Evolutionary conservation across 2,329 filamentous ascomycete genomes (phyloP).

Genomic region (Colletotrichum orchidophilum): DNA sequence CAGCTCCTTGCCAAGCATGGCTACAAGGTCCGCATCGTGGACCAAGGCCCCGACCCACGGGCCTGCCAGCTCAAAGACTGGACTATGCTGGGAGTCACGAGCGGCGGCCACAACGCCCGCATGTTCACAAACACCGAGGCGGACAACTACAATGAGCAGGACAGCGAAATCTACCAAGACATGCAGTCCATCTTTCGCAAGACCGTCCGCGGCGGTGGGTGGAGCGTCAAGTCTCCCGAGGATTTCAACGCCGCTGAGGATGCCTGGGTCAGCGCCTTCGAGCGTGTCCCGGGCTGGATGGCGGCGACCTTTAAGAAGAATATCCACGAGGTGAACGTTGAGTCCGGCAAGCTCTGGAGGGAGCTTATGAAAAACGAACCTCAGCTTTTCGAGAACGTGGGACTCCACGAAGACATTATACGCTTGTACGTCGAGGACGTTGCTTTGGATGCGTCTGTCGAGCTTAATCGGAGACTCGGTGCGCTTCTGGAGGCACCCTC

Average conservation of each 20-base stretch:
- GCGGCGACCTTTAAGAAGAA: not conserved
- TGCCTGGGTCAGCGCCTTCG: not conserved
- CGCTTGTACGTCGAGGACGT: not conserved
- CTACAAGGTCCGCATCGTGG: not conserved
- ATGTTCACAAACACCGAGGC: not conserved
- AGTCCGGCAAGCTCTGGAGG: not conserved
- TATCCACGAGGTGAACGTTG: not conserved
- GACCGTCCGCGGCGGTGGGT: not conserved
- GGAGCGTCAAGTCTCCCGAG: not conserved
- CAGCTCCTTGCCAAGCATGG: not conserved
- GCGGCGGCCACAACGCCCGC: not conserved
- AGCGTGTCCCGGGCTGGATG: not conserved
- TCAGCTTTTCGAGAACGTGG: not conserved
- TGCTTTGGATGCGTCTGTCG: not conserved
- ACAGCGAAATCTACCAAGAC: not conserved
- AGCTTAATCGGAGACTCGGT: not conserved
- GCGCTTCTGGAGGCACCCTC: not conserved
- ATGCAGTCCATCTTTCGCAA: not conserved
- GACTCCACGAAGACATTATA: not conserved
- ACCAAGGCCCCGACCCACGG: not conserved
- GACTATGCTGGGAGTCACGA: not conserved
- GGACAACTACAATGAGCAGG: not conserved
- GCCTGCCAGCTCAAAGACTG: not conserved
- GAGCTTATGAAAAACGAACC: not conserved
- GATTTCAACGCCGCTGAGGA: not conserved